These are phyloP conservation scores for Lindgomyces ingoldianus DNA, from an alignment of 495 filamentous ascomycete genomes.

Conservation along the genomic window DNA sequence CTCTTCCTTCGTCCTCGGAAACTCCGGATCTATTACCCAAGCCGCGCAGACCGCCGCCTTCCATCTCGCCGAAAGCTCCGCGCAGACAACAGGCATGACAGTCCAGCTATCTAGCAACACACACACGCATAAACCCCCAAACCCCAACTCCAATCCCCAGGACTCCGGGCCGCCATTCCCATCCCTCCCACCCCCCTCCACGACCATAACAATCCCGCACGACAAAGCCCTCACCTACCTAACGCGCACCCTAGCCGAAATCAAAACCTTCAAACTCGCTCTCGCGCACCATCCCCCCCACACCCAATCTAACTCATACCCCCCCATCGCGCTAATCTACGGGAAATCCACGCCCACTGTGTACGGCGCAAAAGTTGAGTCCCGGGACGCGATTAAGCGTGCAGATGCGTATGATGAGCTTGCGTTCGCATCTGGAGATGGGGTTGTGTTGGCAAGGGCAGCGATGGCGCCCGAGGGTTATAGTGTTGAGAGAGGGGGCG, in stretches of 20 bases:
- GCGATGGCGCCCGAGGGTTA: conserved; percentile 88
- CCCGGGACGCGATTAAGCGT: conserved; percentile 67
- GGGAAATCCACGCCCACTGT: conserved; percentile 85
- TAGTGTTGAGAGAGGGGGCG: conserved; percentile 64
- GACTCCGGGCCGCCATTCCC: conserved; percentile 42
- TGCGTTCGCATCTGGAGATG: conserved; percentile 84
- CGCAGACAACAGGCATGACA: too few relatives aligned
- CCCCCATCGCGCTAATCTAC: conserved; percentile 83
- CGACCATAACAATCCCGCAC: conserved; percentile 51
- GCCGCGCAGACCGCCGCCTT: conserved; percentile 35
- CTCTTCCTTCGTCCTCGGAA: conserved; percentile 2
- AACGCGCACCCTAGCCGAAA: conserved; percentile 68
- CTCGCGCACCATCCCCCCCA: conserved; percentile 62
- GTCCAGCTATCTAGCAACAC: too few relatives aligned
- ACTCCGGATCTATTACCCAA: conserved; percentile 20
- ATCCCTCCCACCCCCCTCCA: conserved; percentile 44
- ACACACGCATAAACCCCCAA: too few relatives aligned
- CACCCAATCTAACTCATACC: conserved; percentile 69
- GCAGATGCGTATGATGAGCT: conserved; percentile 84
- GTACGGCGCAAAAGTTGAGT: conserved; percentile 70
- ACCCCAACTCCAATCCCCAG: too few relatives aligned
- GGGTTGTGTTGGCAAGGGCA: conserved; percentile 81
- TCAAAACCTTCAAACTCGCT: conserved; percentile 71
- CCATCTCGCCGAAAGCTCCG: conserved; percentile 15
- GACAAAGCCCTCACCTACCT: conserved; percentile 70